Conservation (phyloP, 2,329 filamentous ascomycete genomes). For the Xylariaceae sp. region DNA sequence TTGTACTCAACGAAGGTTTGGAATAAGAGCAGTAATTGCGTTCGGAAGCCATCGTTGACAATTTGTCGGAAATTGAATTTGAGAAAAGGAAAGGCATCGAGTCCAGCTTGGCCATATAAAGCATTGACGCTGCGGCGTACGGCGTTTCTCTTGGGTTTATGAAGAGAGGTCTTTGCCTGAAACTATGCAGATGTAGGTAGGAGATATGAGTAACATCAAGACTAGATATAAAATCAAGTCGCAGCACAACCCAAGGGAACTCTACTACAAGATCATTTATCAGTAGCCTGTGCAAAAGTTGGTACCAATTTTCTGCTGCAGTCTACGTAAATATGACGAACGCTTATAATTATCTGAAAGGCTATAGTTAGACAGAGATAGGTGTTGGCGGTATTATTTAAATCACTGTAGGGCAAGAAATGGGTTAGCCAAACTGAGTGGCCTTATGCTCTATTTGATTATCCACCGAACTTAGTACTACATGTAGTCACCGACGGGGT, state of each 20-base stretch:
- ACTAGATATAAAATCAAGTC: background rate
- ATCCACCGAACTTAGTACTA: no score
- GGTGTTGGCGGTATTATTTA: no score
- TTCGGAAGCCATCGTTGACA: background rate
- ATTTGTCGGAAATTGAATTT: background rate
- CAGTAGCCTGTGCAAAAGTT: no score
- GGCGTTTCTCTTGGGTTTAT: conserved; percentile 18
- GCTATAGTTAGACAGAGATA: no score
- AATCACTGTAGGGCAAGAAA: no score
- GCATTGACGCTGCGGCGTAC: conserved; percentile 22
- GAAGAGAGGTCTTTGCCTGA: conserved; percentile 1
- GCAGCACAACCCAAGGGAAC: background rate
- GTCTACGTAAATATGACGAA: no score
- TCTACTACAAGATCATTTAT: background rate
- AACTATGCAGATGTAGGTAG: conserved; percentile 5
- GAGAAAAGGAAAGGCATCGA: background rate
- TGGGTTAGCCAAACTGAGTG: no score
- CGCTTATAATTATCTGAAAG: no score
- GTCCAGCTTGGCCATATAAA: background rate
- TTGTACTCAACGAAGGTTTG: conserved; percentile 59
- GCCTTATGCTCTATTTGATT: no score
- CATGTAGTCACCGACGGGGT: no score
- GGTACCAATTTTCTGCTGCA: no score
- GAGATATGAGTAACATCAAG: background rate
- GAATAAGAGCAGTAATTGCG: conserved; percentile 42